Conservation (phyloP, 2,329 filamentous ascomycete species). For the Nectriaceae sp. region DNA sequence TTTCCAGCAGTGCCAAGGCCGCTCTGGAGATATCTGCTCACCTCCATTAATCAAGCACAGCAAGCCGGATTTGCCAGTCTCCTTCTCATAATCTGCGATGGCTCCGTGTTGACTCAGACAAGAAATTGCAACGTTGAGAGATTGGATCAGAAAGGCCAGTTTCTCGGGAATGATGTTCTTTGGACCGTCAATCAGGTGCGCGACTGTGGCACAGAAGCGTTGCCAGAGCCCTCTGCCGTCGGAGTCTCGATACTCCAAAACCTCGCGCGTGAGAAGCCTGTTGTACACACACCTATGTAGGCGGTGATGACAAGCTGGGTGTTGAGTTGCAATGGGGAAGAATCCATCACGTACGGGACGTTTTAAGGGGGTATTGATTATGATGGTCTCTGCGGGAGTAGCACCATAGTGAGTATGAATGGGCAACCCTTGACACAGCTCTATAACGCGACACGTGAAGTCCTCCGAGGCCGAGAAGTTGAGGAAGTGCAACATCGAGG, state of each 20-base stretch:
- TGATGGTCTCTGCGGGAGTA: slow-evolving; percentile 33
- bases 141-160: no score
- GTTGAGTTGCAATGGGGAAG: no score
- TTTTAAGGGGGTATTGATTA: slow-evolving; percentile 31
- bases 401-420: slow-evolving; percentile 15
- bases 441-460: slow-evolving; percentile 26
- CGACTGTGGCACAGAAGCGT: slow-evolving; percentile 22
- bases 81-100: slow-evolving; percentile 16
- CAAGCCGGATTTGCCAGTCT: slow-evolving; percentile 18
- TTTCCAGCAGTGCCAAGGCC: slow-evolving; percentile 16
- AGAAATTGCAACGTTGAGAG: slow-evolving; percentile 15
- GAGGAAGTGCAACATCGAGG: slow-evolving; percentile 25
- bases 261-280: slow-evolving; percentile 26
- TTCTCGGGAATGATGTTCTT: slow-evolving; percentile 14
- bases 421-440: slow-evolving; percentile 16
- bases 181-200: slow-evolving; percentile 6
- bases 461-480: slow-evolving; percentile 25
- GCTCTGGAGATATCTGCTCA: not conserved
- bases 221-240: slow-evolving; percentile 25
- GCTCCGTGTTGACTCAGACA: slow-evolving; percentile 16
- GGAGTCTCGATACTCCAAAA: slow-evolving; percentile 19
- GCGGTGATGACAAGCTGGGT: slow-evolving; percentile 24
- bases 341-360: no score
- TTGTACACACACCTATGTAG: slow-evolving; percentile 16
- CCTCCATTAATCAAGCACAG: slow-evolving; percentile 9